Evolutionary conservation across 2,329 filamentous ascomycete genomes (phyloP), one percentile per base, ranked within the genome.

Genomic region (Neofusicoccum laricinum): DNA sequence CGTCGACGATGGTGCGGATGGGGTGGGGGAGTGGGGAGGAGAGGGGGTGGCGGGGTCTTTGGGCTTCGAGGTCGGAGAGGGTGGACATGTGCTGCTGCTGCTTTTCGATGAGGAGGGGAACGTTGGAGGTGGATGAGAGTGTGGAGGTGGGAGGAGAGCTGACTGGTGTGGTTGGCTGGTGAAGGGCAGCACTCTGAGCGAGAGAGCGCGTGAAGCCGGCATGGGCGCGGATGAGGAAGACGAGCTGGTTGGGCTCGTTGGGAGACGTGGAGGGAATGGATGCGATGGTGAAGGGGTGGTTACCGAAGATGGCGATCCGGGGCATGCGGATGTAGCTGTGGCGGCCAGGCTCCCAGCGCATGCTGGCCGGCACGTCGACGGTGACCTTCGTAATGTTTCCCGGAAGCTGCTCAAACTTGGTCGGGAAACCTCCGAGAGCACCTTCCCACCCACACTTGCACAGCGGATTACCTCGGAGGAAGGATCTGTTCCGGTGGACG

Each of bases 331-430:
- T 48, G 64, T 69, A 70, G 84, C 87, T 86, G 87, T 89, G 72
- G 84, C 89, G 81, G 85, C 88, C 75, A 84, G 86, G 66, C 81
- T 59, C 66, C 66, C 71, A 74, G 8, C 30, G 67, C 4, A 71
- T 64, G 4, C 55, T 61, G 14, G 43, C 57, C 3, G 69, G 69
- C 19, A 70, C 68, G 1, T 62, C 12, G 8, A 75, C 64, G 15
- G 65, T 61, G 4, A 75, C 55, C n/a, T 66, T 57, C 14, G 67
- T 69, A 45, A 72, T 69, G 40, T 69, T 65, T 2, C 68, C 71
- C 4, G 67, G 68, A 2, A 71, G 65, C 30, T 63, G 41, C 34
- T 67, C 67, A 5, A 71, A 40, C 4, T 66, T 67, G 12, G 69
- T 68, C 8, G 70, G 68, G 53, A 63, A 72, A 19, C 69, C 69